phyloP scores from a whole-genome alignment of 2,329 filamentous ascomycete genomes.

The Aspergillus terreus region DNA sequence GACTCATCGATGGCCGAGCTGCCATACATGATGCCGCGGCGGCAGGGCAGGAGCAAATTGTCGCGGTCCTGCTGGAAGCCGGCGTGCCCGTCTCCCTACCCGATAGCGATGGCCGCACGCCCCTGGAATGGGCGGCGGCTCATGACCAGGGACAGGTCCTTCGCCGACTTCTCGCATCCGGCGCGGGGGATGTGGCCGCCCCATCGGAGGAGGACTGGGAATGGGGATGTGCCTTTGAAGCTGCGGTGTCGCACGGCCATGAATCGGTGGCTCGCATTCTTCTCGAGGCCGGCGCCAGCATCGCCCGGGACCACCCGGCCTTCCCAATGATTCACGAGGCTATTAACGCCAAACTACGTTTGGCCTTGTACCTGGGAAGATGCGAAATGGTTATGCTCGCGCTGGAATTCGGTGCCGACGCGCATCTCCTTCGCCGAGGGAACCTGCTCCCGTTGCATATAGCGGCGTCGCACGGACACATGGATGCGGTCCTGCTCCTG shows the following conservation, averaged over 20 bases:
- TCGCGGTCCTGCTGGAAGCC: not conserved
- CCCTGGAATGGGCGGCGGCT: not conserved
- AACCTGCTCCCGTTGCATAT: not conserved
- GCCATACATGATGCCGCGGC: not conserved
- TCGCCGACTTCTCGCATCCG: not conserved
- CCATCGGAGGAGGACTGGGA: not conserved
- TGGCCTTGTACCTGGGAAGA: not conserved
- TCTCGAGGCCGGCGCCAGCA: not conserved
- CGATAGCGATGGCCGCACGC: not conserved
- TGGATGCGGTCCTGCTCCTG: not conserved
- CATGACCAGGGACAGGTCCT: not conserved
- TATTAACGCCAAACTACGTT: not conserved
- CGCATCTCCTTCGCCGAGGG: not conserved
- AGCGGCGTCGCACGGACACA: not conserved
- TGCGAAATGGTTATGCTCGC: constrained; percentile 1
- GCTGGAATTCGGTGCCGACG: not conserved
- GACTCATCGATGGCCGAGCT: not conserved
- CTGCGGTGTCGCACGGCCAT: not conserved
- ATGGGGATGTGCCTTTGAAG: not conserved
- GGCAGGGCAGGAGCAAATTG: not conserved
- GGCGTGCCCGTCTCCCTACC: not conserved
- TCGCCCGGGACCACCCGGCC: not conserved
- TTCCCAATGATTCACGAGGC: not conserved
- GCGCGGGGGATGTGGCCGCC: not conserved
- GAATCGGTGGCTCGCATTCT: not conserved